Conservation (phyloP, 2,329 filamentous ascomycete genomes). For the Albifimbria verrucaria region DNA sequence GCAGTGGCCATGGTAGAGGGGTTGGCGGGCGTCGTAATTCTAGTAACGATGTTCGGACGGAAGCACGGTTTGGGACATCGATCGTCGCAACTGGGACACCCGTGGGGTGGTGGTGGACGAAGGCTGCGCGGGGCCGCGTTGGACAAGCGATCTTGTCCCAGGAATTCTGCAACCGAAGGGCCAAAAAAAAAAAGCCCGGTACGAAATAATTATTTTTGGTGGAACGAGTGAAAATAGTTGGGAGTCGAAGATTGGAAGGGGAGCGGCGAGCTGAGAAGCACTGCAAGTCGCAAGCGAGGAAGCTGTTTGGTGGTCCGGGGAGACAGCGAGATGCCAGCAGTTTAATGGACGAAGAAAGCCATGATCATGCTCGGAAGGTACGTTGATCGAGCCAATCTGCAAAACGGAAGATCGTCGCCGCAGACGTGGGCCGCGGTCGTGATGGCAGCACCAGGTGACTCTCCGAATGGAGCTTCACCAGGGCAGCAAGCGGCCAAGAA, state of each 20-base stretch:
- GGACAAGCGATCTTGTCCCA: too few relatives aligned
- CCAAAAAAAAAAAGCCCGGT: too few relatives aligned
- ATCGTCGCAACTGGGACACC: not conserved
- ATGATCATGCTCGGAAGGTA: not conserved
- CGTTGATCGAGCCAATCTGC: not conserved
- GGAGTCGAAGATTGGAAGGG: too few relatives aligned
- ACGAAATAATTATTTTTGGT: too few relatives aligned
- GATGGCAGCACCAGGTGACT: not conserved
- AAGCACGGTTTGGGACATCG: not conserved
- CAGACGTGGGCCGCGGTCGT: not conserved
- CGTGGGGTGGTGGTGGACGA: too few relatives aligned
- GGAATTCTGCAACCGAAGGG: too few relatives aligned
- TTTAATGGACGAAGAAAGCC: not conserved
- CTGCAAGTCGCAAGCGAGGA: too few relatives aligned
- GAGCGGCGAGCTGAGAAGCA: too few relatives aligned
- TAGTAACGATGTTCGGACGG: not conserved
- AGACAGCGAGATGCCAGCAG: not conserved
- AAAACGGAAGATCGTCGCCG: not conserved
- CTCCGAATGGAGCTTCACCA: not conserved
- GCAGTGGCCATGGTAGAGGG: not conserved
- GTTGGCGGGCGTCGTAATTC: not conserved
- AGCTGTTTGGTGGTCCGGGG: too few relatives aligned
- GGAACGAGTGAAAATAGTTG: too few relatives aligned
- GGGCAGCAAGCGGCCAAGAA: not conserved
- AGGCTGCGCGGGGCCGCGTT: too few relatives aligned